Evolutionary conservation across 768 basidiomycete genomes (phyloP).

Genomic region (Mycena haematopus): DNA sequence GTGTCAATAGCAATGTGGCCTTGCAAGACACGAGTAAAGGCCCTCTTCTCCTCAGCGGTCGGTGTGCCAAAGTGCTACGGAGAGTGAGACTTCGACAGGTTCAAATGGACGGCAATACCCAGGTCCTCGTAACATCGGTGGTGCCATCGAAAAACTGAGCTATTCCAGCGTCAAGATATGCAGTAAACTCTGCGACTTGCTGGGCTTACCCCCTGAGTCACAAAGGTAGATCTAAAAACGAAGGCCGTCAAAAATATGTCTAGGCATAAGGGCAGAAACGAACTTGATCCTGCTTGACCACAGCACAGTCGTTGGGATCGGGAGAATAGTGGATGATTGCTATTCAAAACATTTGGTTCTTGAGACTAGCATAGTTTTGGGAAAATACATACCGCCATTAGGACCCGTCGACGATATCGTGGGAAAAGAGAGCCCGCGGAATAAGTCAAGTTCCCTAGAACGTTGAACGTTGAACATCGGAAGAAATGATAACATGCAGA

Average conservation of each 20-base stretch:
- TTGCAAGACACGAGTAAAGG: constrained; percentile 91
- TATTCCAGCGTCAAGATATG: constrained; percentile 33
- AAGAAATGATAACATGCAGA: not conserved
- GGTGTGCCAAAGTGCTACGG: constrained; percentile 87
- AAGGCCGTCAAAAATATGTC: not conserved
- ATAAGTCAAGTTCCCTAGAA: constrained; percentile 73
- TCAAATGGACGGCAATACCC: constrained; percentile 51
- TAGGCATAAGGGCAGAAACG: constrained; percentile 3
- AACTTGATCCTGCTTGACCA: constrained; percentile 79
- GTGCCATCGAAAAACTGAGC: constrained; percentile 93
- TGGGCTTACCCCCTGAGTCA: constrained; percentile 78
- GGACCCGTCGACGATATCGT: constrained; percentile 95
- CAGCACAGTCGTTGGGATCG: constrained; percentile 71
- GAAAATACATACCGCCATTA: constrained; percentile 74
- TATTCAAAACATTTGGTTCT: constrained; percentile 32
- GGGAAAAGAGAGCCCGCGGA: constrained; percentile 87
- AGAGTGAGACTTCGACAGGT: not conserved
- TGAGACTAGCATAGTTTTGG: not conserved
- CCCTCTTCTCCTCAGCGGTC: constrained; percentile 79
- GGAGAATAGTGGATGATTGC: constrained; percentile 96
- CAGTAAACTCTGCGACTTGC: not conserved
- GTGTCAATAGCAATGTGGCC: constrained; percentile 91
- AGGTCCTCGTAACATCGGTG: constrained; percentile 92
- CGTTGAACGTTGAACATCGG: not conserved
- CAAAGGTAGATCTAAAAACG: constrained; percentile 52